Evolutionary conservation across 352 stramenopile genomes (phyloP).

Genomic region (Pythium folliculosum): DNA sequence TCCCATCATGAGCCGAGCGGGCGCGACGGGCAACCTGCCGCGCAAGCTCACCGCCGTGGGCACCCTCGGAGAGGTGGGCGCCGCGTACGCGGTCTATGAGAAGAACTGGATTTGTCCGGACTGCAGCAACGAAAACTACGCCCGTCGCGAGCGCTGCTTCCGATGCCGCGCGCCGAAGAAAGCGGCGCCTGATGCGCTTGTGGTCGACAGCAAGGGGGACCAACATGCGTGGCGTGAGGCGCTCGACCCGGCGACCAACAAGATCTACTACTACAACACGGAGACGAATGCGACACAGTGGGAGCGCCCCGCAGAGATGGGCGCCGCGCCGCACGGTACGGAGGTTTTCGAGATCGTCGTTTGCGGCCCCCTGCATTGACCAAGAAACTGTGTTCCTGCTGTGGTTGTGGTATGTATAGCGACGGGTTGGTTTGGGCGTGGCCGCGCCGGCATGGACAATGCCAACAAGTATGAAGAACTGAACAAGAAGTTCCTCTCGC

Average conservation of each 20-base stretch:
- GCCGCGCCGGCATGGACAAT: conserved; percentile 70
- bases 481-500: conserved; percentile 82
- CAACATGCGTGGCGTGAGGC: conserved; percentile 87
- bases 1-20: conserved; percentile 15
- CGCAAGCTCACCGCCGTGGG: conserved; percentile 75
- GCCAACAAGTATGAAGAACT: conserved; percentile 78
- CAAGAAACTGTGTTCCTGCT: too few species aligned
- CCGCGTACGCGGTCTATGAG: conserved; percentile 89
- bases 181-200: conserved; percentile 52
- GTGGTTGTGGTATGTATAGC: conserved; percentile 31
- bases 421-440: conserved; percentile 94
- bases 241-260: conserved; percentile 85
- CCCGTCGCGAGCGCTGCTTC: conserved; percentile 67
- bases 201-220: conserved; percentile 52
- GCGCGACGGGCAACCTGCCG: conserved; percentile 36
- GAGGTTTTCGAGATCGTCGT: neutral
- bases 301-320: conserved; percentile 91
- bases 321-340: conserved; percentile 77
- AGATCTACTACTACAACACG: conserved; percentile 95
- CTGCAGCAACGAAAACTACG: conserved; percentile 89
- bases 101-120: conserved; percentile 88
- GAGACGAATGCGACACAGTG: conserved; percentile 88
- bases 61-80: conserved; percentile 80
- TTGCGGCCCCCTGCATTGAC: too few species aligned
- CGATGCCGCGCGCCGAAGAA: conserved; percentile 84